Evolutionary conservation across 345 rosid species (phyloP).

Genomic region (Mercurialis annua): DNA sequence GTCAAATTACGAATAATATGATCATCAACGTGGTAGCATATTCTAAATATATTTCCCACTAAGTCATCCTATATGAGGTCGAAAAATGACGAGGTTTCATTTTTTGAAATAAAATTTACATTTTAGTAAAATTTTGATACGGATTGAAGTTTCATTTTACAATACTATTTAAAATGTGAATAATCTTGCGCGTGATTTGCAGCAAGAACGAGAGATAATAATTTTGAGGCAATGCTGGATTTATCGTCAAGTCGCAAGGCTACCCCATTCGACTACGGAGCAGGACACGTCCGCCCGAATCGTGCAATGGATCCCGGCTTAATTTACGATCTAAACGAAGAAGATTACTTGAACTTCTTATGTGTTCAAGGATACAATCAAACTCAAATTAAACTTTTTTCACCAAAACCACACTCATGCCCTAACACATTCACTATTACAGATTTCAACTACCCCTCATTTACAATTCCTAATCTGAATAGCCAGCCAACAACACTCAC

Average conservation of each 20-base stretch:
- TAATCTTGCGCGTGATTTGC: not conserved
- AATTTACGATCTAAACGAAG: constrained; percentile 31
- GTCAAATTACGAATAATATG: too few relatives aligned
- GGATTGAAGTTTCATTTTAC: too few relatives aligned
- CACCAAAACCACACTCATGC: constrained; percentile 25
- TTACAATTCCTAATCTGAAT: constrained; percentile 31
- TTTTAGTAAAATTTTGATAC: too few relatives aligned
- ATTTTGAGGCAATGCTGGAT: constrained; percentile 19
- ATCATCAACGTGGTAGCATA: too few relatives aligned
- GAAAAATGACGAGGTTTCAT: too few relatives aligned
- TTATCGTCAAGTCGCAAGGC: constrained; percentile 22
- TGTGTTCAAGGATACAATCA: constrained; percentile 38
- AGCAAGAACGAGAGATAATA: constrained; percentile 35
- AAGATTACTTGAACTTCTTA: constrained; percentile 43
- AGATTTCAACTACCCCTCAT: constrained; percentile 56
- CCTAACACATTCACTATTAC: constrained; percentile 19
- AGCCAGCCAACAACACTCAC: constrained; percentile 15
- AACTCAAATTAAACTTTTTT: constrained; percentile 13
- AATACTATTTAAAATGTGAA: not conserved
- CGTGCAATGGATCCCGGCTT: constrained; percentile 53
- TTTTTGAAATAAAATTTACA: too few relatives aligned
- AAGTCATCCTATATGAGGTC: too few relatives aligned
- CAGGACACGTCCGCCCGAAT: constrained; percentile 49
- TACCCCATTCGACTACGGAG: constrained; percentile 47
- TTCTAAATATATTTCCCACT: too few relatives aligned